A percentile compares a stretch with the other conserved stretches of the same genome.
Evolutionary conservation across 2,329 filamentous ascomycete species (phyloP).

Genomic region (Aspergillus eucalypticola): DNA sequence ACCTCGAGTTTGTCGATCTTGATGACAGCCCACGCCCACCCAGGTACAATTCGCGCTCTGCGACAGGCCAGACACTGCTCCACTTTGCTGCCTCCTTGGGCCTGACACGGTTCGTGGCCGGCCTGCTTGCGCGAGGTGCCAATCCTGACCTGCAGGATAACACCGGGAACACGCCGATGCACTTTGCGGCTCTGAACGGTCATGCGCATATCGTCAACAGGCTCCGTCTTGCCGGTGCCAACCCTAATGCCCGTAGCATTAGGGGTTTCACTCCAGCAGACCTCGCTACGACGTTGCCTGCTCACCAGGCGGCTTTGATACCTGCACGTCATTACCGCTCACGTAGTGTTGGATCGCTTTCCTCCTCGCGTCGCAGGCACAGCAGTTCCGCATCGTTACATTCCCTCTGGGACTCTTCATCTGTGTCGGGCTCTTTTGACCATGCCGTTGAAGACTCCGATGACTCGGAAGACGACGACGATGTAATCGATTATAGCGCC

Average conservation of each 20-base stretch:
- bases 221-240: conserved; percentile 71
- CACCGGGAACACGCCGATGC: conserved; percentile 78
- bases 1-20: conserved; percentile 76
- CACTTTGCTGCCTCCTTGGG: conserved; percentile 76
- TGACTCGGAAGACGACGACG: conserved; percentile 31
- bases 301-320: conserved; percentile 64
- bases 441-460: conserved; percentile 45
- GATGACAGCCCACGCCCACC: conserved; percentile 70
- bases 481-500: conserved; percentile 29
- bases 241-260: conserved; percentile 68
- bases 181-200: conserved; percentile 75
- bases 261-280: conserved; percentile 71
- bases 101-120: conserved; percentile 72
- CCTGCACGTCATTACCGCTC: conserved; percentile 65
- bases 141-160: conserved; percentile 73
- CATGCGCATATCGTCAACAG: conserved; percentile 74
- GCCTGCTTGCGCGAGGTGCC: conserved; percentile 74
- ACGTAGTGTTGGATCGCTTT: conserved; percentile 62
- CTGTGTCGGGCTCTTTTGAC: conserved; percentile 47
- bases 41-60: conserved; percentile 64
- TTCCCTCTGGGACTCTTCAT: conserved; percentile 65
- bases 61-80: conserved; percentile 76
- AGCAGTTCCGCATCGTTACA: conserved; percentile 68
- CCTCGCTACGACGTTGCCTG: conserved; percentile 65
- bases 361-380: conserved; percentile 53